Percentiles rank a stretch among this genome's conserved stretches.
Evolutionary conservation across 352 stramenopile species (phyloP).

Genomic region (Phytopythium chamaehyphon): DNA sequence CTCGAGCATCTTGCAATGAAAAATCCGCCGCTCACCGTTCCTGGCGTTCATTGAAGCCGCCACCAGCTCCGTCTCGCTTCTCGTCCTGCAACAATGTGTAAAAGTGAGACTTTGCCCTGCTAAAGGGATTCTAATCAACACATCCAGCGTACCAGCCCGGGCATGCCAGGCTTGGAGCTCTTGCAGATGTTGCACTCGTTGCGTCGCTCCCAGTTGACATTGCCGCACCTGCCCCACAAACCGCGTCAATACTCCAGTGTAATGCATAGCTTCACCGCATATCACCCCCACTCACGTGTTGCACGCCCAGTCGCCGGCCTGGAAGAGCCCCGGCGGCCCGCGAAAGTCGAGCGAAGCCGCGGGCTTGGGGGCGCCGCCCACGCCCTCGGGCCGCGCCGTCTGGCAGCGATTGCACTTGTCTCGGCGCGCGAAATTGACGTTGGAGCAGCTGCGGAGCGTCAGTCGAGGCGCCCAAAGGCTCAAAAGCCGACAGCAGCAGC

Average conservation of each 20-base stretch:
- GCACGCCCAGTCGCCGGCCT: conserved; percentile 78
- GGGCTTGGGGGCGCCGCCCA: conserved; percentile 16
- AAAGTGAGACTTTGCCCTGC: neutral
- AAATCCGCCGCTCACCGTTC: conserved; percentile 42
- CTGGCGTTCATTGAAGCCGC: conserved; percentile 84
- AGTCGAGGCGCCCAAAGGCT: too few relatives aligned
- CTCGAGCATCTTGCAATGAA: neutral
- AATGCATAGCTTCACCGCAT: neutral
- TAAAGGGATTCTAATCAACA: neutral
- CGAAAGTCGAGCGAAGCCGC: conserved; percentile 32
- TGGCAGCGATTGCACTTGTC: conserved; percentile 81
- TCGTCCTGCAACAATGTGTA: conserved; percentile 44
- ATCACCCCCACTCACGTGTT: conserved; percentile 47
- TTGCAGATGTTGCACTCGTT: conserved; percentile 89
- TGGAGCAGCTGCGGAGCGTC: conserved; percentile 48
- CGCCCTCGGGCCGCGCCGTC: conserved; percentile 48
- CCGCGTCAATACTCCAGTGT: neutral
- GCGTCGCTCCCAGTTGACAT: conserved; percentile 84
- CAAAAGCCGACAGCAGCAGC: neutral
- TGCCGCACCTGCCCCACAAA: conserved; percentile 51
- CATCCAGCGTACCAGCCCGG: conserved; percentile 40
- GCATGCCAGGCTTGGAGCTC: conserved; percentile 64
- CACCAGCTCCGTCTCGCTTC: conserved; percentile 68
- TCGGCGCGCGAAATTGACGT: conserved; percentile 82
- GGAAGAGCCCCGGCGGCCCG: conserved; percentile 72